phyloP scores from a whole-genome alignment of 176 grass and related monocot genomes.

The Alloteropsis semialata region DNA sequence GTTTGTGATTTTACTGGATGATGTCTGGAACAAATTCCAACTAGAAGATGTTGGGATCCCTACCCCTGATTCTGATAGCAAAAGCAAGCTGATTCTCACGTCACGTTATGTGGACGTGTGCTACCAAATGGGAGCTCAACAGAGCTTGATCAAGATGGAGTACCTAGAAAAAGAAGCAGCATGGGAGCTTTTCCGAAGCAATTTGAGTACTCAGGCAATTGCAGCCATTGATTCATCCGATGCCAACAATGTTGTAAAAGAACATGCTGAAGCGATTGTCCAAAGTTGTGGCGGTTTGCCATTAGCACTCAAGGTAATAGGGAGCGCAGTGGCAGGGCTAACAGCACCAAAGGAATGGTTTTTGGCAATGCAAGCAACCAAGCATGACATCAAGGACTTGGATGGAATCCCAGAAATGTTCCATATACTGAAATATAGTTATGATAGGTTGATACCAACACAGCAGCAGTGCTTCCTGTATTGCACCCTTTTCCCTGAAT shows the following conservation, averaged over 20 bases:
- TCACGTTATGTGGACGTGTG: slow-evolving; percentile 43
- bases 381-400: slow-evolving; percentile 6
- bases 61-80: slow-evolving; percentile 22
- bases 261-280: slow-evolving; percentile 26
- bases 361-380: slow-evolving; percentile 8
- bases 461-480: slow-evolving; percentile 53
- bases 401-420: slow-evolving; percentile 44
- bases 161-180: slow-evolving; percentile 29
- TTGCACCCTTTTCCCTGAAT: slow-evolving; percentile 55
- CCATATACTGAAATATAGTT: slow-evolving; percentile 45
- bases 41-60: slow-evolving; percentile 55
- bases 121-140: slow-evolving; percentile 48
- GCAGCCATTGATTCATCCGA: not conserved
- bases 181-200: slow-evolving; percentile 50
- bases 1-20: slow-evolving; percentile 62
- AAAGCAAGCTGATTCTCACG: slow-evolving; percentile 51
- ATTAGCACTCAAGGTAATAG: slow-evolving; percentile 52
- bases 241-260: slow-evolving; percentile 12
- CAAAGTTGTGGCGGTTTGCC: slow-evolving; percentile 51
- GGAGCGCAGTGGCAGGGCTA: slow-evolving; percentile 35
- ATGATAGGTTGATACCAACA: slow-evolving; percentile 26
- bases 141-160: slow-evolving; percentile 40
- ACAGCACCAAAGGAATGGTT: slow-evolving; percentile 34
- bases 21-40: slow-evolving; percentile 34
- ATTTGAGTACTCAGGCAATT: slow-evolving; percentile 27